These are phyloP conservation scores for Phanerochaete sordida DNA, from an alignment of 768 basidiomycete species.

Conservation along the genomic window DNA sequence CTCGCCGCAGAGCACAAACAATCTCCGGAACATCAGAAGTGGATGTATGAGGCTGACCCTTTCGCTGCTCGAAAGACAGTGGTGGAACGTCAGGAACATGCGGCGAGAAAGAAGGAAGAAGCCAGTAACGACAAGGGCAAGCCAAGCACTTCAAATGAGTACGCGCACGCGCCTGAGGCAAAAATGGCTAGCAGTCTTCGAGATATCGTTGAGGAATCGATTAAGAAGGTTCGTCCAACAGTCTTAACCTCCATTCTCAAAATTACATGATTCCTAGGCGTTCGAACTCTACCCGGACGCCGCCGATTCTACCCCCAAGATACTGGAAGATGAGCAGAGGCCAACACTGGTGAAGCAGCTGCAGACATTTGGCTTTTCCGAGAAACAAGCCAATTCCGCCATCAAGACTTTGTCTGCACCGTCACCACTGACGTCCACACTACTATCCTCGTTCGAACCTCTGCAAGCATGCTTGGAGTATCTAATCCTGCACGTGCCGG, in stretches of 20 bases:
- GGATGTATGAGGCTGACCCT: constrained; percentile 89
- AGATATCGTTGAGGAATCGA: constrained; percentile 75
- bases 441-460: constrained; percentile 56
- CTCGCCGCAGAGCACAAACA: constrained; percentile 67
- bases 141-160: constrained; percentile 31
- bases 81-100: constrained; percentile 59
- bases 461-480: constrained; percentile 83
- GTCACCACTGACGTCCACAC: constrained; percentile 55
- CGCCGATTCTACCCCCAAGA: constrained; percentile 28
- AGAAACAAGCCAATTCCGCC: constrained; percentile 46
- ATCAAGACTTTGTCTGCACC: constrained; percentile 54
- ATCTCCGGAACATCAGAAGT: constrained; percentile 65
- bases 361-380: constrained; percentile 61
- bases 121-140: constrained; percentile 15
- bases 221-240: constrained; percentile 83
- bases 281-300: constrained; percentile 50
- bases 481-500: constrained; percentile 77
- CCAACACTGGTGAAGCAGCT: constrained; percentile 53
- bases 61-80: constrained; percentile 72
- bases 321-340: constrained; percentile 40
- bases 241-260: background rate
- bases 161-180: constrained; percentile 63
- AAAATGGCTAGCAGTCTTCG: constrained; percentile 76
- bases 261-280: constrained; percentile 35
- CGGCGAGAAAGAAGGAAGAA: constrained; percentile 40